These are phyloP conservation scores for Dryadomyces quercivorus DNA, from an alignment of 2,329 filamentous ascomycete genomes.

Conservation along the genomic window DNA sequence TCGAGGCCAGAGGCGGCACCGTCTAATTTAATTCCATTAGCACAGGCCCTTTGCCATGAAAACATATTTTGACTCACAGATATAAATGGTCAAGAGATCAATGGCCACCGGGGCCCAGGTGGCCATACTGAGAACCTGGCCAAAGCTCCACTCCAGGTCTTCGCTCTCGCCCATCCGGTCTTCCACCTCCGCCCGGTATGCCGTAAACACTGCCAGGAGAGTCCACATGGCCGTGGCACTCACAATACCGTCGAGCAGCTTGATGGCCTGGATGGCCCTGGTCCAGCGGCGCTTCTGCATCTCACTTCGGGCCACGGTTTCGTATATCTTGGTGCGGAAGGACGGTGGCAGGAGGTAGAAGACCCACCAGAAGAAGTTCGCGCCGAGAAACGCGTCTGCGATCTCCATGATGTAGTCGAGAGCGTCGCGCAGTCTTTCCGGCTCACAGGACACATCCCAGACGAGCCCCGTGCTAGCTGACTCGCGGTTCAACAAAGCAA, in stretches of 20 bases:
- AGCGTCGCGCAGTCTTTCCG: not conserved
- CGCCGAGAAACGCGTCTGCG: constrained; percentile 3
- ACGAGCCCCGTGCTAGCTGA: not conserved
- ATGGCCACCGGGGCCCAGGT: constrained; percentile 18
- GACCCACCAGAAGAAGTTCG: constrained; percentile 3
- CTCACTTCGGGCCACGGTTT: not conserved
- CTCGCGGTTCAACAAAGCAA: not conserved
- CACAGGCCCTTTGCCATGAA: too few relatives aligned
- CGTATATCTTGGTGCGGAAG: not conserved
- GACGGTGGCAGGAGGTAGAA: constrained; percentile 1
- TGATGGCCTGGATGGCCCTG: not conserved
- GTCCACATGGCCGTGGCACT: constrained; percentile 17
- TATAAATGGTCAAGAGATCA: constrained; percentile 16
- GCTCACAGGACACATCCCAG: not conserved
- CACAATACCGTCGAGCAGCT: constrained; percentile 9
- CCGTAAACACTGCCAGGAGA: constrained; percentile 16
- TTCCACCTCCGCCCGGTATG: constrained; percentile 13
- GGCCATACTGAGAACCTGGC: constrained; percentile 18
- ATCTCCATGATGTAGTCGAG: not conserved
- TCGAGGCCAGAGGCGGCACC: not conserved
- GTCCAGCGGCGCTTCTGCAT: not conserved
- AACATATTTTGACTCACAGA: constrained; percentile 13
- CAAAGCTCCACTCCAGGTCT: constrained; percentile 18
- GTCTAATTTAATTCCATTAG: not conserved
- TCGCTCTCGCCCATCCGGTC: constrained; percentile 10